Evolutionary conservation across 2,329 filamentous ascomycete genomes (phyloP).

Genomic region (Mycogone perniciosa): DNA sequence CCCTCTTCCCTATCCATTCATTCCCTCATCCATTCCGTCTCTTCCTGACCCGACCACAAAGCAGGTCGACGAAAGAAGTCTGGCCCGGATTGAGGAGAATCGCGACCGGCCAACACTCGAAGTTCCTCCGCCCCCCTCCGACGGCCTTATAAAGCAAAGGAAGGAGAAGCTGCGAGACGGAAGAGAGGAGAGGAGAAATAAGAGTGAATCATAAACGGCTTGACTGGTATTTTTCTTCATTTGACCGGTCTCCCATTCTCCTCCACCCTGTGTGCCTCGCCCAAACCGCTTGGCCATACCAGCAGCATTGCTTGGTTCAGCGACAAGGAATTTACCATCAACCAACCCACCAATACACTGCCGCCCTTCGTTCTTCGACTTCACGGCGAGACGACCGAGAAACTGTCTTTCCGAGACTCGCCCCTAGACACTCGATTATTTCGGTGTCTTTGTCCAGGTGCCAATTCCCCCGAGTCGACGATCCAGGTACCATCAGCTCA

Average conservation of each 20-base stretch:
- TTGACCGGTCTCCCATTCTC: slow-evolving; percentile 15
- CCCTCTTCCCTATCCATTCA: slow-evolving; percentile 45
- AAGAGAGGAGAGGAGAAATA: slow-evolving; percentile 17
- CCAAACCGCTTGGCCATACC: slow-evolving; percentile 12
- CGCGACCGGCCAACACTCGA: slow-evolving; percentile 20
- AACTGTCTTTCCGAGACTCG: slow-evolving; percentile 30
- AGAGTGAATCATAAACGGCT: slow-evolving; percentile 30
- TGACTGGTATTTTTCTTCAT: slow-evolving; percentile 32
- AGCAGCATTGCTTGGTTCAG: slow-evolving; percentile 37
- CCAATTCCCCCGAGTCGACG: slow-evolving; percentile 15
- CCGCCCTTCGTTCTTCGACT: slow-evolving; percentile 20
- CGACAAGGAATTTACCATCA: slow-evolving; percentile 33
- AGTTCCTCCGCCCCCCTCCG: slow-evolving; percentile 16
- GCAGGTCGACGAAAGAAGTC: slow-evolving; percentile 28
- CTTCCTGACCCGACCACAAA: slow-evolving; percentile 37
- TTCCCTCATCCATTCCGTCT: slow-evolving; percentile 46
- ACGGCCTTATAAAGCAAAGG: slow-evolving; percentile 23
- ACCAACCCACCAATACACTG: slow-evolving; percentile 23
- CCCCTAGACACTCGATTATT: slow-evolving; percentile 8
- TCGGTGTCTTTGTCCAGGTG: slow-evolving; percentile 1
- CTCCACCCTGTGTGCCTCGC: slow-evolving; percentile 4
- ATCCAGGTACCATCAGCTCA: neutral
- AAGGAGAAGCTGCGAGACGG: slow-evolving; percentile 23
- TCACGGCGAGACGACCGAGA: slow-evolving; percentile 19
- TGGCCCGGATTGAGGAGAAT: slow-evolving; percentile 31